Conservation (phyloP, 495 filamentous ascomycete species). For the Neurospora tetrasperma region DNA sequence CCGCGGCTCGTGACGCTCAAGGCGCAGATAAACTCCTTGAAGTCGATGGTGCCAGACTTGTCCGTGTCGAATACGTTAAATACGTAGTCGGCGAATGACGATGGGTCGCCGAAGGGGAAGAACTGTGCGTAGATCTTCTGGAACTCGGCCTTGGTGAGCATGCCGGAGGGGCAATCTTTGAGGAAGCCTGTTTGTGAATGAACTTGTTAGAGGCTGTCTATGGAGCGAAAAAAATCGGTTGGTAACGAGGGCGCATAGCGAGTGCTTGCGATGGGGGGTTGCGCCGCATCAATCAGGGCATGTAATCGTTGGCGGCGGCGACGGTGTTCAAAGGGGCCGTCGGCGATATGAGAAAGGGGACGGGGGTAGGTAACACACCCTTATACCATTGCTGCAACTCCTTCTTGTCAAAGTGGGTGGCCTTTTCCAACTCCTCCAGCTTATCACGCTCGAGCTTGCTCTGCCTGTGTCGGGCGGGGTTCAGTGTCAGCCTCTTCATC, state of each 20-base stretch:
- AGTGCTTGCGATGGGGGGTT: neutral
- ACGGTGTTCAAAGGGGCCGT: neutral
- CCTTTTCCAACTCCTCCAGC: constrained; percentile 86
- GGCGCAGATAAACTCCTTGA: constrained; percentile 99
- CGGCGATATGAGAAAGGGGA: neutral
- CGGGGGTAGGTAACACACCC: constrained; percentile 42
- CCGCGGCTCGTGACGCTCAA: constrained; percentile 92
- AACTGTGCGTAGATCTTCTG: constrained; percentile 99
- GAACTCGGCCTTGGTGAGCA: constrained; percentile 94
- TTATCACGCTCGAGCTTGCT: constrained; percentile 93
- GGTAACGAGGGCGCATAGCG: neutral
- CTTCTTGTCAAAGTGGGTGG: constrained; percentile 99
- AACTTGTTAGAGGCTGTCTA: neutral
- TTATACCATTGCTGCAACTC: constrained; percentile 99
- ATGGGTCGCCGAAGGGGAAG: constrained; percentile 96
- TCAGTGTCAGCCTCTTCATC: constrained; percentile 5
- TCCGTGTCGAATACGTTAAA: constrained; percentile 99
- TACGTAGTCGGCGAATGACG: constrained; percentile 94
- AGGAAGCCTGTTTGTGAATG: constrained; percentile 61
- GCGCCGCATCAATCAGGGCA: too few relatives aligned
- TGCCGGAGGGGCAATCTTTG: constrained; percentile 94
- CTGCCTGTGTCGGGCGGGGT: constrained; percentile 43
- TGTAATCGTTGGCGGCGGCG: neutral
- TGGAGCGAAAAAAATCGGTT: neutral
- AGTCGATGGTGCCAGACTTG: constrained; percentile 94